Conservation (phyloP, 306 rosid genomes). For the Gastrolobium bilobum region DNA sequence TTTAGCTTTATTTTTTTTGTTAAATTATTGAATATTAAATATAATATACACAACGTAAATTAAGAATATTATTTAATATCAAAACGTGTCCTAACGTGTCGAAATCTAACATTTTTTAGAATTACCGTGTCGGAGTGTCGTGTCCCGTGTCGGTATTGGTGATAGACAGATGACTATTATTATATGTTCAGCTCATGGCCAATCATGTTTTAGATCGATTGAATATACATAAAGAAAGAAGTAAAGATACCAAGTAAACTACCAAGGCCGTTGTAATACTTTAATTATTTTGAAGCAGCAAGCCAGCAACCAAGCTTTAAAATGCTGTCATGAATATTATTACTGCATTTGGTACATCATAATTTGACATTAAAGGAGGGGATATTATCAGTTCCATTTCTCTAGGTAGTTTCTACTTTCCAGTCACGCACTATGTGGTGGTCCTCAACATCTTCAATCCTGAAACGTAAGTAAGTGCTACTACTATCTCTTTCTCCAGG, state of each 20-base stretch:
- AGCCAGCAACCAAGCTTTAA: background rate
- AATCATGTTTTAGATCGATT: background rate
- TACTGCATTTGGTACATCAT: background rate
- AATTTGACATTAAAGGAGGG: background rate
- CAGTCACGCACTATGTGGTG: background rate
- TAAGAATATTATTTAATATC: no score
- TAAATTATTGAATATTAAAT: no score
- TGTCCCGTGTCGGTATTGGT: no score
- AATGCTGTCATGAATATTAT: background rate
- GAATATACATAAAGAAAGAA: background rate
- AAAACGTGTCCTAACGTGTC: no score
- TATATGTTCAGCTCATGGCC: background rate
- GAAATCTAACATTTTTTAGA: no score
- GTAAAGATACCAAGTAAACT: background rate
- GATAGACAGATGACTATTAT: constrained; percentile 7
- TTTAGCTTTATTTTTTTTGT: no score
- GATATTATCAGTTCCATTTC: no score
- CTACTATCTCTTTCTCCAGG: background rate
- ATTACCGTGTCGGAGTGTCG: no score
- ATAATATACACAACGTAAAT: no score
- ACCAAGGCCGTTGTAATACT: background rate
- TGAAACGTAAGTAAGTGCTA: background rate
- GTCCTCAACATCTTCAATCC: background rate
- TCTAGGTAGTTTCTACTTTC: no score
- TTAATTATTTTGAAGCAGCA: background rate